Base-by-base conservation (phyloP, 176 grass and related monocot species). In the maize (Zea mays) region DNA sequence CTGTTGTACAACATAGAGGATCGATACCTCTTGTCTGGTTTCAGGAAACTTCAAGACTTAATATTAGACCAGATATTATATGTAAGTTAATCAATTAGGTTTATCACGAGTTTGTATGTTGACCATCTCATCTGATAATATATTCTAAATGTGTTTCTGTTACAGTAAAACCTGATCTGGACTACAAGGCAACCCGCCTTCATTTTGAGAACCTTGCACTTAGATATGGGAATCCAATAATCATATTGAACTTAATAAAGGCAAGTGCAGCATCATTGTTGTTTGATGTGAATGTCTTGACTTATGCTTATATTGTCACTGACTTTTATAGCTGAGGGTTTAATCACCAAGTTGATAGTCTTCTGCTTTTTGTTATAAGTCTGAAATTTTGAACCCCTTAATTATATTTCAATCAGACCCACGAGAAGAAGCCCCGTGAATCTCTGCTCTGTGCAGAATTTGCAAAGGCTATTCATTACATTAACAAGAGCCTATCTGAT, bases 201-300 rank as follows among this genome's bases (percentile, higher is more conserved):
- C 96, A 99, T 79, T 99, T 99, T 87, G 87, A 96, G 65, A 99
- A 99, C 85, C 92, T 99, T 87, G 85, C 73, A 52, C 89, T 75
- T 87, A 90, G 96, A 99, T 96, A 99, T 56, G 96, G 96, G 57
- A 92, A 90, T 47, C 92, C 96, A 14, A 90, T 99, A 85, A 88
- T 99, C 81, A 89, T 99, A 85, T 86, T 99, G 86, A 96, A 99
- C 82, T 99, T 99, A 82, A 99, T 99, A 84, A 99, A 96, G 96
- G 96, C 88, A 75, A 62, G 87, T 86, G 41, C 35, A 77, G 42
- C 16, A 27, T 71, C 41, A 67, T 19, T 43, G 11, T 43, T 14
- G 9, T 80, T 73, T 73, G 40, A 59, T 46, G 64, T 79, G 48
- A 39, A 46, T 73, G 20, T 59, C 46, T 65, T 38, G 19, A 46